Evolutionary conservation across 164 flowering plant species (phyloP), one percentile per base, ranked within the genome.

Genomic region (Magnolia changhungtana): DNA sequence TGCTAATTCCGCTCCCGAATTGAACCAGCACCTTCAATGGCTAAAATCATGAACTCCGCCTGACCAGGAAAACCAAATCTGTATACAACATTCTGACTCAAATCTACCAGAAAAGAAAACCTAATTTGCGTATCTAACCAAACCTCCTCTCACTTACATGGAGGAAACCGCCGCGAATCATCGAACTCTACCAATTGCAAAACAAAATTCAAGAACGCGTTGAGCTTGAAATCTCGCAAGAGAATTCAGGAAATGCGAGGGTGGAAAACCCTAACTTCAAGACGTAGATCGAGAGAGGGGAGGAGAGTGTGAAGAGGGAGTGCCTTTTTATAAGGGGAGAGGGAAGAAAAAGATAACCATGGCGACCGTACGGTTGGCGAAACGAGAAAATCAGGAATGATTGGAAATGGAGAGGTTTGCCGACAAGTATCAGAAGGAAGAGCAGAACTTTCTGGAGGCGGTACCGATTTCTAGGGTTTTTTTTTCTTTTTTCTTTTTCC

Each of bases 91-190:
- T 27, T 7, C 29, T 29, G 19, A 67, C 49, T 31, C 7, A 67
- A 67, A 67, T 67, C 29, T 24, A 67, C 49, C n/a, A 27, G 9
- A 68, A 68, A 11, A 55, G 45, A 65, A 24, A 23, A n/a, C 65
- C 68, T 65, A 65, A 65, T 14, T 65, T 65, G 21, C 68, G 24
- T 9, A 8, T 23, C 29, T 10, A 65, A 65, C 27, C 68, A 24
- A 11, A 65, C 68, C 68, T 23, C 68, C 68, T 65, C 24, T 65
- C 37, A 65, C 68, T 65, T 65, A 24, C 37, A 65, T 24, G 68
- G 16, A 65, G 3, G 29, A 24, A 23, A 8, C 13, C 18, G 6
- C 37, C 27, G 49, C n/a, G 31, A 68, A 68, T 24, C 45, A 37
- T 3, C 50, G 50, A 68, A 37, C 31, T 31, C 71, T 68, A 50